These are phyloP conservation scores for Mycena pura DNA, from an alignment of 768 basidiomycete species.

Conservation along the genomic window DNA sequence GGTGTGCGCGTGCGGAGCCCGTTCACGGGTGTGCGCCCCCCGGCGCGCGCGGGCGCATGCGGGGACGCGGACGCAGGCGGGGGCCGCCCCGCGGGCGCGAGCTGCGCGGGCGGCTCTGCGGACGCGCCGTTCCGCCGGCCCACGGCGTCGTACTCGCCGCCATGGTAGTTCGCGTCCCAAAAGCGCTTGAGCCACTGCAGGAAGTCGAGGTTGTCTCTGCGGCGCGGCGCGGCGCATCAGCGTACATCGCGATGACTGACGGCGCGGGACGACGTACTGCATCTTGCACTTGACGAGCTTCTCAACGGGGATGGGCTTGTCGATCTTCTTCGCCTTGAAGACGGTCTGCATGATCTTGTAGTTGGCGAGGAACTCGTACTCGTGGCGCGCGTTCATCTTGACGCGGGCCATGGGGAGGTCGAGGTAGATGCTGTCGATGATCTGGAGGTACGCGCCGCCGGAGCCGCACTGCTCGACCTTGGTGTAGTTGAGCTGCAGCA, in stretches of 20 bases:
- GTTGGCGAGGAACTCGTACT: constrained; percentile 95
- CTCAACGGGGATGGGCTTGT: constrained; percentile 97
- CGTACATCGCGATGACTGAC: not conserved
- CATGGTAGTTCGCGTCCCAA: constrained; percentile 74
- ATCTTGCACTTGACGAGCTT: constrained; percentile 97
- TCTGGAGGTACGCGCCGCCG: constrained; percentile 93
- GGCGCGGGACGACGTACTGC: constrained; percentile 84
- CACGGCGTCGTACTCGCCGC: constrained; percentile 47
- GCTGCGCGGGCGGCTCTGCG: constrained; percentile 6
- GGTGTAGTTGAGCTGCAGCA: constrained; percentile 88
- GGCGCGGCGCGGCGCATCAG: not conserved
- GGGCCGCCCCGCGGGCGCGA: not conserved
- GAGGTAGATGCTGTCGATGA: constrained; percentile 93
- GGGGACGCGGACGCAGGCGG: not conserved
- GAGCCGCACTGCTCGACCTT: constrained; percentile 61
- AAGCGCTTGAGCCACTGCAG: constrained; percentile 96
- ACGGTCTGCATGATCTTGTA: constrained; percentile 93
- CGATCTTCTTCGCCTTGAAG: constrained; percentile 93
- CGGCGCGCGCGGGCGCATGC: constrained; percentile 36
- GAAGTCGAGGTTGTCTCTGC: constrained; percentile 94
- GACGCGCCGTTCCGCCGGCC: constrained; percentile 76
- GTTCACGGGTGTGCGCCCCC: constrained; percentile 77
- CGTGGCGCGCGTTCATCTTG: constrained; percentile 95
- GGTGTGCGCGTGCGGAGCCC: constrained; percentile 69
- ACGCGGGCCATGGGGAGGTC: constrained; percentile 91